These are phyloP conservation scores for Cochlearia excelsa DNA, from an alignment of 345 rosid species.

Conservation along the genomic window DNA sequence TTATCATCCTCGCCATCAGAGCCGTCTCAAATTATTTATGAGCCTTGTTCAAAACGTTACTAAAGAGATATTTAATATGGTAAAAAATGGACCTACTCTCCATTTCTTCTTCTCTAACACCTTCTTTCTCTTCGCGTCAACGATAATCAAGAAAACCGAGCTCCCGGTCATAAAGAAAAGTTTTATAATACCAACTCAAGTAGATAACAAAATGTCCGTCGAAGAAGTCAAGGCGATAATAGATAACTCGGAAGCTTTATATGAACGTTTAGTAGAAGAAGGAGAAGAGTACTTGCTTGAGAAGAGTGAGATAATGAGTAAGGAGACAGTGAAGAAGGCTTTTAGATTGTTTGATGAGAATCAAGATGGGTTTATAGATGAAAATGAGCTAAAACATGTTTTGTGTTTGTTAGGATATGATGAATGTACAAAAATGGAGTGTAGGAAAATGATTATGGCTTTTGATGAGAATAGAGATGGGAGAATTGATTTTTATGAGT, in stretches of 20 bases:
- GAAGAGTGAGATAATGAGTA: constrained; percentile 43
- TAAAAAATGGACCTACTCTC: too few species aligned
- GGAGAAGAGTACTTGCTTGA: constrained; percentile 40
- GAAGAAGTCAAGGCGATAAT: constrained; percentile 43
- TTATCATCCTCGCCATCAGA: too few species aligned
- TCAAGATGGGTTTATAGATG: constrained; percentile 64
- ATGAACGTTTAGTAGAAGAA: constrained; percentile 27
- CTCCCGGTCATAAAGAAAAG: constrained; percentile 9
- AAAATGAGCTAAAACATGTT: constrained; percentile 46
- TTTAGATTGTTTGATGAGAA: constrained; percentile 59
- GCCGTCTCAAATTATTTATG: too few species aligned
- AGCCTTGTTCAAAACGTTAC: too few species aligned
- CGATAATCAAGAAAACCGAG: constrained; percentile 10
- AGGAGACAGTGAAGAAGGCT: constrained; percentile 46
- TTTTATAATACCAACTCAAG: neutral
- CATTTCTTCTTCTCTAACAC: constrained; percentile 21
- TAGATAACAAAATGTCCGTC: constrained; percentile 17
- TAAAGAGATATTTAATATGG: too few species aligned
- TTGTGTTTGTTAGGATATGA: constrained; percentile 38
- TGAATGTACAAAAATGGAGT: constrained; percentile 48
- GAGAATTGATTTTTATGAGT: constrained; percentile 49
- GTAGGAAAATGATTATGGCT: constrained; percentile 50
- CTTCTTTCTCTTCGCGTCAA: constrained; percentile 15
- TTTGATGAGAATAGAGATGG: constrained; percentile 57
- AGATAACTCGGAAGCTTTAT: constrained; percentile 33